Evolutionary conservation across 2,329 filamentous ascomycete species (phyloP).

Genomic region (Trichophyton verrucosum): DNA sequence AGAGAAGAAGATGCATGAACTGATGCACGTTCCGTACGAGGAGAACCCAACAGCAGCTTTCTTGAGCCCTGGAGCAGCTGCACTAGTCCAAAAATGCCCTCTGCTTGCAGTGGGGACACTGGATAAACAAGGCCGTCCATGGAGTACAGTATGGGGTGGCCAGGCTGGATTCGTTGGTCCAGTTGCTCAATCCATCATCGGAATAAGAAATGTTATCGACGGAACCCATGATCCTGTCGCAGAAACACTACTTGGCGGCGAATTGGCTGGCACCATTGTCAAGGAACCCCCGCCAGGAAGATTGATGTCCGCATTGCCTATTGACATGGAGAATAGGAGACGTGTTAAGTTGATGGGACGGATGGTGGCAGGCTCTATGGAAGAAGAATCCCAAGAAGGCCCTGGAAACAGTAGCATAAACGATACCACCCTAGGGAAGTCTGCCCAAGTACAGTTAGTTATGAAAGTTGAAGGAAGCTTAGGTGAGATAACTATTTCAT

Average conservation of each 20-base stretch:
- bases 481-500: conserved; percentile 26
- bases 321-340: conserved; percentile 54
- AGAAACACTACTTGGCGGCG: conserved; percentile 44
- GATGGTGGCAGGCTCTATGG: conserved; percentile 52
- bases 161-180: conserved; percentile 52
- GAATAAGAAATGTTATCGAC: conserved; percentile 51
- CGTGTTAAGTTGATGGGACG: conserved; percentile 62
- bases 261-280: conserved; percentile 34
- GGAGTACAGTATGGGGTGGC: conserved; percentile 72
- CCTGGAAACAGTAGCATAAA: conserved; percentile 12
- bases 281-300: conserved; percentile 27
- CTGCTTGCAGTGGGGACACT: conserved; percentile 62
- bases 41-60: conserved; percentile 57
- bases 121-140: conserved; percentile 53
- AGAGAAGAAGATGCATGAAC: conserved; percentile 51
- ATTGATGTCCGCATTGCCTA: conserved; percentile 50
- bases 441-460: conserved; percentile 42
- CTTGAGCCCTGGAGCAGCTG: conserved; percentile 49
- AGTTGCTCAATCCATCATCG: conserved; percentile 51
- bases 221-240: conserved; percentile 57
- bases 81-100: conserved; percentile 50
- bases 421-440: conserved; percentile 20
- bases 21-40: conserved; percentile 45
- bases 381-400: conserved; percentile 18
- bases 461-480: conserved; percentile 59